Conservation (phyloP, 1,284 basidiomycete genomes). For the Thecaphora thlaspeos region DNA sequence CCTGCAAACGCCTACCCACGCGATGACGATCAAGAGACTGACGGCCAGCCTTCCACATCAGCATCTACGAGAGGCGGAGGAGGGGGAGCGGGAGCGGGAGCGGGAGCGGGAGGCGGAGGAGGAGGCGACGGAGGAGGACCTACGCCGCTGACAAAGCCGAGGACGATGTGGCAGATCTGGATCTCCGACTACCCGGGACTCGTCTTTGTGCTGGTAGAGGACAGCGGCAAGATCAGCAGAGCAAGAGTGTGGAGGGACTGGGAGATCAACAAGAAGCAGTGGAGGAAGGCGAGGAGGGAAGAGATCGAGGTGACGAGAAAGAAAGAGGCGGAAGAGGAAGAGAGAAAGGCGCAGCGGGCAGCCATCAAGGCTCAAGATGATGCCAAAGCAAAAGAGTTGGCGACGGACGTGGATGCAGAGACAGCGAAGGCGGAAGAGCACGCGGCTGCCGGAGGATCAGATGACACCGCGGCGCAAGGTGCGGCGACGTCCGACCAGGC, state of each 20-base stretch:
- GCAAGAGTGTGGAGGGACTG: slow-evolving; percentile 34
- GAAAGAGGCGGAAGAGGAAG: neutral
- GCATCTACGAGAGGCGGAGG: neutral
- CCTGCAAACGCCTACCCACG: slow-evolving; percentile 29
- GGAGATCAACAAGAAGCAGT: slow-evolving; percentile 23
- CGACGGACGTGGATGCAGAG: too few relatives aligned
- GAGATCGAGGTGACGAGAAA: slow-evolving; percentile 14
- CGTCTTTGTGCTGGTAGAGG: slow-evolving; percentile 38
- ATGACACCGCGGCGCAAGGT: too few relatives aligned
- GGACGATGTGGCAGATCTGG: slow-evolving; percentile 39
- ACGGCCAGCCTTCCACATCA: neutral
- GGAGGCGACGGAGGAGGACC: slow-evolving; percentile 10
- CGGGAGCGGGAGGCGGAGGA: neutral
- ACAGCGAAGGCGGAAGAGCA: too few relatives aligned
- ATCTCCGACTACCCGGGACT: slow-evolving; percentile 33
- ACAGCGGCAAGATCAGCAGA: slow-evolving; percentile 27
- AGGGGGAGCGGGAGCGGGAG: neutral
- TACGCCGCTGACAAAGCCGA: slow-evolving; percentile 29
- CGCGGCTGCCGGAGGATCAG: too few relatives aligned
- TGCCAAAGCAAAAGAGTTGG: too few relatives aligned
- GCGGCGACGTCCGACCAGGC: too few relatives aligned
- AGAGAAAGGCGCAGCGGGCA: neutral
- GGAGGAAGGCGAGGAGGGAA: slow-evolving; percentile 19
- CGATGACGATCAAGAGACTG: neutral
- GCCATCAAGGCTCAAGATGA: neutral